Conservation (phyloP, 169 alveolate species). For the Cyclospora cayetanensis region DNA sequence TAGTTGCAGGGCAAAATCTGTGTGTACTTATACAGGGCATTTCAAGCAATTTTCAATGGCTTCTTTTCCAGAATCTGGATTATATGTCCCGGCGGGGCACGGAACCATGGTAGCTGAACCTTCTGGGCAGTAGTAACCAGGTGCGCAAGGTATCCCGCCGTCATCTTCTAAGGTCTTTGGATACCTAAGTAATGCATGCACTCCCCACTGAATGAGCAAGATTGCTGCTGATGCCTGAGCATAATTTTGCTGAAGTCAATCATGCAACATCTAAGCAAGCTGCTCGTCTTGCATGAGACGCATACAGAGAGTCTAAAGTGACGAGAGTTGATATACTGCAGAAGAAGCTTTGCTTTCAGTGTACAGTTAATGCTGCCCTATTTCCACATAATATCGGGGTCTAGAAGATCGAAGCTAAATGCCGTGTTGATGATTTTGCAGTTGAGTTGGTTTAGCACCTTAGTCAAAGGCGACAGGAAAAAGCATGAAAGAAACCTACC, state of each 20-base stretch:
- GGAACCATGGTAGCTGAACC: constrained; percentile 52
- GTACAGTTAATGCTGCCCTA: no score
- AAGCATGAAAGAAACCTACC: no score
- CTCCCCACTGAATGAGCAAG: background rate
- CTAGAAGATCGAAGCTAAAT: no score
- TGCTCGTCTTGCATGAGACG: no score
- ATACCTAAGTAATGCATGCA: background rate
- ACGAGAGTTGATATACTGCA: no score
- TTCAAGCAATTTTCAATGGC: background rate
- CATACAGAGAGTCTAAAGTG: no score
- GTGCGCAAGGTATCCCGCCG: constrained; percentile 32
- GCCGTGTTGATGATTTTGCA: no score
- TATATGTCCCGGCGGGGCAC: constrained; percentile 62
- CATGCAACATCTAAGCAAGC: no score
- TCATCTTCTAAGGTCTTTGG: background rate
- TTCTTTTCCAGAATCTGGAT: constrained; percentile 34
- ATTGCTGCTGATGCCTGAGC: background rate
- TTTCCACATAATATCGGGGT: no score
- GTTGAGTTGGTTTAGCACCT: no score
- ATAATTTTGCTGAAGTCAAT: background rate
- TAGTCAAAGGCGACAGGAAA: no score
- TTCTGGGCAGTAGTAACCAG: constrained; percentile 67
- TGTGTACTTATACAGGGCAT: constrained; percentile 43
- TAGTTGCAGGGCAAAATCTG: background rate
- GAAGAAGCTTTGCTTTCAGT: no score